Percentiles rank a stretch among this genome's conserved stretches.
Evolutionary conservation across 2,329 filamentous ascomycete genomes (phyloP).

Genomic region (Thielaviopsis punctulata): DNA sequence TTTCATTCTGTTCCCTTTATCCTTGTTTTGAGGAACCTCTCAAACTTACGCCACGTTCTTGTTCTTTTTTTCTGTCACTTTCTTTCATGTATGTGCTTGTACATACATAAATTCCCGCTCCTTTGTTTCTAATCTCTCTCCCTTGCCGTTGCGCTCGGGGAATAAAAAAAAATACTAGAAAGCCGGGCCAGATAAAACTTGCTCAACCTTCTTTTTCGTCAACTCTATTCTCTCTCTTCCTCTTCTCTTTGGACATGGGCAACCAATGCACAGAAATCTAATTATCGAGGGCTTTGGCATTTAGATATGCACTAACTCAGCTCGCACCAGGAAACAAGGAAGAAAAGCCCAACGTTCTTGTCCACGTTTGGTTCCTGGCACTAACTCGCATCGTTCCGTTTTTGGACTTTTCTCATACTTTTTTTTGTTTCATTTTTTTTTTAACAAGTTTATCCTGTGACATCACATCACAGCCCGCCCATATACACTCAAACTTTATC

Average conservation of each 20-base stretch:
- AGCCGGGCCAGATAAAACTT: too few relatives aligned
- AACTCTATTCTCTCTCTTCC: too few relatives aligned
- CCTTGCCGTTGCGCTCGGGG: not conserved
- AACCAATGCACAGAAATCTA: too few relatives aligned
- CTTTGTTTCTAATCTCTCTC: not conserved
- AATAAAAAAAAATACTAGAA: not conserved
- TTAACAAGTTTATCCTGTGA: not conserved
- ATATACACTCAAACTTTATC: not conserved
- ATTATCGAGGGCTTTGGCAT: too few relatives aligned
- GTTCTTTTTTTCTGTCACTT: not conserved
- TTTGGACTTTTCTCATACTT: not conserved
- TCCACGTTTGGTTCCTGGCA: too few relatives aligned
- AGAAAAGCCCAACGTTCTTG: too few relatives aligned
- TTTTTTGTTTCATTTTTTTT: not conserved
- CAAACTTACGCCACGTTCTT: not conserved
- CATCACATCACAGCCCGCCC: not conserved
- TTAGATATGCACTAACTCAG: too few relatives aligned
- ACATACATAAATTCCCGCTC: not conserved
- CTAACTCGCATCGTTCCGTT: too few relatives aligned
- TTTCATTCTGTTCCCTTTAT: not conserved
- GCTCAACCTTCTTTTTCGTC: too few relatives aligned
- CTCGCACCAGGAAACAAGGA: too few relatives aligned
- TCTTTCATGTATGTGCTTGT: too few relatives aligned
- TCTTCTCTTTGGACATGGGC: too few relatives aligned
- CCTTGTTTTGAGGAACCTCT: not conserved